phyloP scores from a whole-genome alignment of 2,329 filamentous ascomycete genomes.

The Aspergillus udagawae region DNA sequence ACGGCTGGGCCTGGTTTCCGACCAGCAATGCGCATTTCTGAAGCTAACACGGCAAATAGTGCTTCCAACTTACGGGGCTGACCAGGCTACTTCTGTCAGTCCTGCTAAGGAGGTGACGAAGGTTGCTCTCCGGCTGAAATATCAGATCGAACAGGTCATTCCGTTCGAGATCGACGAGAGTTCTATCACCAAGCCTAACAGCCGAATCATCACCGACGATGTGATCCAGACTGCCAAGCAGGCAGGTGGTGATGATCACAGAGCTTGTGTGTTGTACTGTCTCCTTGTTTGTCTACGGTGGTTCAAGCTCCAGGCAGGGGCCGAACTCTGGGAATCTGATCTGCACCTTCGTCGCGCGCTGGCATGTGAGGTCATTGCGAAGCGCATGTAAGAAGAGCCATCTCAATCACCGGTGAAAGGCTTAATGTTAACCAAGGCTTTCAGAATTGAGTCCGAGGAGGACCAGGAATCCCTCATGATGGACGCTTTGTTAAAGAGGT shows the following conservation, averaged over 20 bases:
- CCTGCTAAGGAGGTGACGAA: conserved; percentile 80
- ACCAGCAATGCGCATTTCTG: conserved; percentile 8
- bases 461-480: conserved; percentile 75
- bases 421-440: conserved; percentile 1
- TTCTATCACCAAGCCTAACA: conserved; percentile 74
- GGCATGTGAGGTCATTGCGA: conserved; percentile 90
- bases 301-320: conserved; percentile 73
- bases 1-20: neutral
- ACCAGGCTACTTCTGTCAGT: conserved; percentile 57
- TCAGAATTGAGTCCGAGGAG: conserved; percentile 78
- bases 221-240: conserved; percentile 78
- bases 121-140: conserved; percentile 81
- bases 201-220: conserved; percentile 72
- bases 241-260: conserved; percentile 71
- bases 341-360: conserved; percentile 73
- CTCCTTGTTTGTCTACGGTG: conserved; percentile 69
- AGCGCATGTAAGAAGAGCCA: conserved; percentile 52
- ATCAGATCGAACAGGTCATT: conserved; percentile 83
- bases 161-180: conserved; percentile 82
- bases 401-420: neutral
- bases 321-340: conserved; percentile 90
- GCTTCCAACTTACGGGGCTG: conserved; percentile 38
- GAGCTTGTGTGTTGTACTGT: conserved; percentile 77
- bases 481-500: conserved; percentile 78
- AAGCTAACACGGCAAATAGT: conserved; percentile 27